Conservation (phyloP, 192 early-diverging fungal genomes). For the Linnemannia exigua region DNA sequence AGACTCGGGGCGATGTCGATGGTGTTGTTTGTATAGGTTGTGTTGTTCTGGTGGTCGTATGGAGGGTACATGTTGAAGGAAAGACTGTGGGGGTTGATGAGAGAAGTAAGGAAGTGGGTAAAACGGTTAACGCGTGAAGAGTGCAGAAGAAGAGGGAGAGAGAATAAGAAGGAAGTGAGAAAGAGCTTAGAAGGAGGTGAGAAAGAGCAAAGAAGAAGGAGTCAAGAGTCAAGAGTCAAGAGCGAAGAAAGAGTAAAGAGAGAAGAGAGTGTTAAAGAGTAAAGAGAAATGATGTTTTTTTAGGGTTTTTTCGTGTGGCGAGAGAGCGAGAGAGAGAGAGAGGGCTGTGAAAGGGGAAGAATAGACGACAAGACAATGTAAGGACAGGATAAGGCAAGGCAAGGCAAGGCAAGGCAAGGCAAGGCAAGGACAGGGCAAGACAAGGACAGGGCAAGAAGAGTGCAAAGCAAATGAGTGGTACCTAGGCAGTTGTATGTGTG, state of each 20-base stretch:
- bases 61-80: neutral
- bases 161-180: neutral
- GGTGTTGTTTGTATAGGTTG: neutral
- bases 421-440: too few species aligned
- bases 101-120: too few species aligned
- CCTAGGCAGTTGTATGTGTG: neutral
- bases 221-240: neutral
- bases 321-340: neutral
- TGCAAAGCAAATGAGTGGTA: too few species aligned
- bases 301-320: neutral
- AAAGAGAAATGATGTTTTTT: neutral
- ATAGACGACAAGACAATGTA: neutral
- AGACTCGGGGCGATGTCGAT: slow-evolving; percentile 1
- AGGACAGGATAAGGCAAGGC: neutral
- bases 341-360: neutral
- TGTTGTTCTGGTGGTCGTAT: neutral
- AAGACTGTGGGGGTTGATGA: slow-evolving; percentile 1
- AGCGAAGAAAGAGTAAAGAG: neutral
- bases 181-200: neutral
- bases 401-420: too few species aligned
- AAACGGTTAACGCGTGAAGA: too few species aligned
- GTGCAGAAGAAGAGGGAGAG: too few species aligned
- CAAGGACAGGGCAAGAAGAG: too few species aligned
- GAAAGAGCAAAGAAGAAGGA: neutral
- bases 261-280: neutral